phyloP scores from a whole-genome alignment of 495 filamentous ascomycete genomes.

The Podospora fimiseda region DNA sequence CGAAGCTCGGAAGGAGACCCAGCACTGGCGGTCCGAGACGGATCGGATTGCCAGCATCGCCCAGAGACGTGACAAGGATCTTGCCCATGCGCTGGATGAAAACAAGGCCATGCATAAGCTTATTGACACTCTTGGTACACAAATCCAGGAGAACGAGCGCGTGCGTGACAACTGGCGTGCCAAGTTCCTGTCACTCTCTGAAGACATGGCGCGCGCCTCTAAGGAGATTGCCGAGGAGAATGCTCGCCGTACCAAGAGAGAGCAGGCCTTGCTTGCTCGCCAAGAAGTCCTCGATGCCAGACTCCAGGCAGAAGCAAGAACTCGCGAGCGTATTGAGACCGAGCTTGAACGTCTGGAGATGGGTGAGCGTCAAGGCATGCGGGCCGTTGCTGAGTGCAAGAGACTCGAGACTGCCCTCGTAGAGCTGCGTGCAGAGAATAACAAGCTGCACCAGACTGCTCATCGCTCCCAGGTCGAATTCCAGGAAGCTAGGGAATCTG shows the following conservation, averaged over 20 bases:
- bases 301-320: conserved; percentile 68
- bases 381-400: conserved; percentile 49
- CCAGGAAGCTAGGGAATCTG: conserved; percentile 71
- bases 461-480: conserved; percentile 76
- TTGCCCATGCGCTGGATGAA: conserved; percentile 35
- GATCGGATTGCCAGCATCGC: conserved; percentile 37
- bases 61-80: conserved; percentile 36
- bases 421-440: conserved; percentile 60
- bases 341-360: conserved; percentile 71
- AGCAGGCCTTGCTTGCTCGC: conserved; percentile 64
- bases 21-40: conserved; percentile 44
- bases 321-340: conserved; percentile 69
- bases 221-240: conserved; percentile 74
- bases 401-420: conserved; percentile 60
- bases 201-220: conserved; percentile 73
- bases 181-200: conserved; percentile 75
- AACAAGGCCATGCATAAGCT: conserved; percentile 54
- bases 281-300: conserved; percentile 74
- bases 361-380: conserved; percentile 63
- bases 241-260: conserved; percentile 62
- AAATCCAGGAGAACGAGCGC: conserved; percentile 79
- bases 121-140: conserved; percentile 60
- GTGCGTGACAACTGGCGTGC: conserved; percentile 69
- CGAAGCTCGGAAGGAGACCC: conserved; percentile 41
- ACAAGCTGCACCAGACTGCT: conserved; percentile 56